Evolutionary conservation across 306 rosid species (phyloP).

Genomic region (Pyrus betulifolia): DNA sequence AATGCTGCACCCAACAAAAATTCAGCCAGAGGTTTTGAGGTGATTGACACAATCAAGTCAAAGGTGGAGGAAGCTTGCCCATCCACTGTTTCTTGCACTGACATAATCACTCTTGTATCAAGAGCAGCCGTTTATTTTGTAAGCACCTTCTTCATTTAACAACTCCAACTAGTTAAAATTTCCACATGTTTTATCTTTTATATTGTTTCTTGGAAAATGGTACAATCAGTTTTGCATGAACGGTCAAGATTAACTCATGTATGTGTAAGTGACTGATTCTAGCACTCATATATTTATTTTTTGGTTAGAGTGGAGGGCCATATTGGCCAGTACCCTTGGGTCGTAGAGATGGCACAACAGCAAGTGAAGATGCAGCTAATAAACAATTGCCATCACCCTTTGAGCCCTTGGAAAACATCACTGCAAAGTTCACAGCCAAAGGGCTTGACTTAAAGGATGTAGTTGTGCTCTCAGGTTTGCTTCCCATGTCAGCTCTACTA

Average conservation of each 20-base stretch:
- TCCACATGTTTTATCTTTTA: too few relatives aligned
- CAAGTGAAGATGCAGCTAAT: constrained; percentile 49
- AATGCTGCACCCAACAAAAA: constrained; percentile 54
- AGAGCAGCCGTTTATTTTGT: constrained; percentile 77
- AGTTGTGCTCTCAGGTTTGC: constrained; percentile 67
- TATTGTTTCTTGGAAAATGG: too few relatives aligned
- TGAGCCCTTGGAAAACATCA: constrained; percentile 57
- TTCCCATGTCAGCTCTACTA: background rate
- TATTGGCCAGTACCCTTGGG: constrained; percentile 68
- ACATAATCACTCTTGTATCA: constrained; percentile 64
- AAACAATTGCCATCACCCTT: constrained; percentile 66
- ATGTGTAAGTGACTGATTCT: background rate
- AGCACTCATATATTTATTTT: background rate
- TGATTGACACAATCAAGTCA: constrained; percentile 74
- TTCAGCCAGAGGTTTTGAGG: constrained; percentile 74
- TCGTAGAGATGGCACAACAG: constrained; percentile 74
- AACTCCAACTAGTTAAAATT: background rate
- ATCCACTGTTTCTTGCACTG: constrained; percentile 77
- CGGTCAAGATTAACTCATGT: background rate
- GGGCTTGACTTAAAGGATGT: constrained; percentile 69
- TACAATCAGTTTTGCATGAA: background rate
- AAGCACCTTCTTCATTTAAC: constrained; percentile 13
- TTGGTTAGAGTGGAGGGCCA: constrained; percentile 55
- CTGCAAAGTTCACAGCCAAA: constrained; percentile 54
- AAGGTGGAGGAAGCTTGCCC: constrained; percentile 70